phyloP scores from a whole-genome alignment of 2,329 filamentous ascomycete genomes.

The Fusarium veterinarium region DNA sequence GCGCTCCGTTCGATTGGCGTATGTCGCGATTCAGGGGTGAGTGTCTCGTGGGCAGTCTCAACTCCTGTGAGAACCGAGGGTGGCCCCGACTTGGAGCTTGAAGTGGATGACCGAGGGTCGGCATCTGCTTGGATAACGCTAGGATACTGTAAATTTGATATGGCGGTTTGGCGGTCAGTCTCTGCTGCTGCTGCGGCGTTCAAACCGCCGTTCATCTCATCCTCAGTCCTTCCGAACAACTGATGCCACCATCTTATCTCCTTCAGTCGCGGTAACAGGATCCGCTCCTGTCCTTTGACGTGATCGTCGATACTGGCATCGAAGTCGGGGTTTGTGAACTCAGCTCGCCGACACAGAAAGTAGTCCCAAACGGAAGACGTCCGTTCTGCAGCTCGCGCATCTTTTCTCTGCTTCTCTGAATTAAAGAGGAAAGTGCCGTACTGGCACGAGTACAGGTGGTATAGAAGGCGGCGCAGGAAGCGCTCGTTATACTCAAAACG shows the following conservation, averaged over 20 bases:
- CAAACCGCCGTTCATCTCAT: slow-evolving; percentile 87
- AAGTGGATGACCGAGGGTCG: slow-evolving; percentile 41
- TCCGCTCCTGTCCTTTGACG: slow-evolving; percentile 80
- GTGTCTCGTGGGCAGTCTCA: slow-evolving; percentile 66
- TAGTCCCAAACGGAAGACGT: slow-evolving; percentile 96
- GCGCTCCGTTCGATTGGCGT: slow-evolving; percentile 56
- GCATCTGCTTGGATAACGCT: slow-evolving; percentile 43
- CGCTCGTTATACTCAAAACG: slow-evolving; percentile 97
- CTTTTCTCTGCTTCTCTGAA: slow-evolving; percentile 86
- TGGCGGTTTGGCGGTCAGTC: slow-evolving; percentile 52
- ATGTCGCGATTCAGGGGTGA: slow-evolving; percentile 56
- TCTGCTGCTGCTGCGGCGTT: slow-evolving; percentile 66
- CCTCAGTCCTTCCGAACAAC: slow-evolving; percentile 84
- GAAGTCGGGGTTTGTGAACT: slow-evolving; percentile 87
- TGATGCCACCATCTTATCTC: slow-evolving; percentile 96
- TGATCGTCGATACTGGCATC: slow-evolving; percentile 81
- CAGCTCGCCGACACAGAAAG: slow-evolving; percentile 81
- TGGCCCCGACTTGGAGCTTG: slow-evolving; percentile 54
- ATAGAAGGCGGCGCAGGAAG: slow-evolving; percentile 87
- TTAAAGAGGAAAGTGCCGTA: slow-evolving; percentile 98
- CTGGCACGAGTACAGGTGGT: slow-evolving; percentile 95
- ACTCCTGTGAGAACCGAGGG: slow-evolving; percentile 69
- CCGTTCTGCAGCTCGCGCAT: slow-evolving; percentile 73
- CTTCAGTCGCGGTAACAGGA: slow-evolving; percentile 81
- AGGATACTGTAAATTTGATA: slow-evolving; percentile 50